Evolutionary conservation across 352 stramenopile genomes (phyloP), one percentile per base, ranked within the genome.

Genomic region (Phytophthora sp.): DNA sequence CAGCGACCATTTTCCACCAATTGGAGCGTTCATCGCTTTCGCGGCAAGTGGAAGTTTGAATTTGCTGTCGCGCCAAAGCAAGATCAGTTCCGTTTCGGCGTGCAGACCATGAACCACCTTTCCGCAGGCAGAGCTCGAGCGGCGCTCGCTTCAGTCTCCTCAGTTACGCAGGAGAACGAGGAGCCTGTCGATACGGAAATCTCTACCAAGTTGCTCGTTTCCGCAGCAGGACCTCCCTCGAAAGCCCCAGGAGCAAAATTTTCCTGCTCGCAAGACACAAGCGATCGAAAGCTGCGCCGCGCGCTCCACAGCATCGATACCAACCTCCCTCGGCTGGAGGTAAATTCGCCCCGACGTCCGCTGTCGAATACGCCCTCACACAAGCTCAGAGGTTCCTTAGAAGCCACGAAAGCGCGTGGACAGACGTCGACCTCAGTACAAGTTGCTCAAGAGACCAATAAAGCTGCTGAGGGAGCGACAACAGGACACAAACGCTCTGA

Each of bases 41-140:
- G 55, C 60, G 61, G 70, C 50, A 78, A 71, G 56, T 73, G 36
- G 50, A 66, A 74, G 66, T 76, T 76, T 73, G 57, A 73, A 76
- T 63, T 73, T 33, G 18, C 55, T 49, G 54, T 60, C 69, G 64
- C 58, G 54, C 46, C 54, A 66, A 66, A 41, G 21, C 42, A 11
- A 27, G 51, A 65, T 72, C 33, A 63, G 52, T 67, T 55, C 56
- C 46, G 38, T 57, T 67, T 15, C 44, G 30, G 29, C 8, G 46
- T 54, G 49, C 45, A 69, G 26, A 46, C 38, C 4, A 85, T 85
- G 74, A 53, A 71, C 33, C 57, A 3, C 42, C 45, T 42, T 61
- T 44, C 27, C 1, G 4, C 41, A 23, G 18, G 47, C 29, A 66
- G 47, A 2, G 1, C 31, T 53, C 58, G 27, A n/a, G 29, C 33